phyloP scores from a whole-genome alignment of 176 grass and related monocot species.

The Juncus inflexus region DNA sequence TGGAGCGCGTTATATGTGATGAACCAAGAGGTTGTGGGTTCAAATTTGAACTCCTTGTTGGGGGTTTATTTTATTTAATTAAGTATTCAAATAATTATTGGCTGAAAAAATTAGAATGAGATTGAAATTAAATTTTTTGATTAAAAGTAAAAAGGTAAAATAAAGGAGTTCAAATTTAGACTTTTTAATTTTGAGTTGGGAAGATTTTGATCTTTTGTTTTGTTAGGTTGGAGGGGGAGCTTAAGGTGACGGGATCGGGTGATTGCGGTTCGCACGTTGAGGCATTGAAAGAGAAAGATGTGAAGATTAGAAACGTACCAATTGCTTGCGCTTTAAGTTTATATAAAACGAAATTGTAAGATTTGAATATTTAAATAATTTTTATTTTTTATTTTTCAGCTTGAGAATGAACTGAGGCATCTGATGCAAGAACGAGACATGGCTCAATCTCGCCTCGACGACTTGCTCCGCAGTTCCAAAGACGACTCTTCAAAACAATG shows the following conservation, averaged over 20 bases:
- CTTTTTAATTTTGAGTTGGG: not conserved
- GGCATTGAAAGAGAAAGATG: constrained; percentile 63
- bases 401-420: constrained; percentile 70
- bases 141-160: too few relatives aligned
- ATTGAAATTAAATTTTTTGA: too few relatives aligned
- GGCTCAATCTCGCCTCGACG: constrained; percentile 70
- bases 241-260: constrained; percentile 46
- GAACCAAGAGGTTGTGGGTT: too few relatives aligned
- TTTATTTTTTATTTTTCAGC: constrained; percentile 29
- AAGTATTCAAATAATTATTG: too few relatives aligned
- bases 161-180: too few relatives aligned
- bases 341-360: not conserved
- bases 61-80: too few relatives aligned
- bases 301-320: constrained; percentile 64
- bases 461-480: constrained; percentile 45
- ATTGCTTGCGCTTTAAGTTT: constrained; percentile 22
- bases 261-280: constrained; percentile 45
- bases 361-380: constrained; percentile 2
- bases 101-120: too few relatives aligned
- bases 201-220: not conserved
- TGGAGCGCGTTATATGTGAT: too few relatives aligned
- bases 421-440: constrained; percentile 65
- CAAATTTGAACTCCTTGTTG: too few relatives aligned
- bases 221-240: constrained; percentile 51
- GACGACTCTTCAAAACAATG: constrained; percentile 48